Evolutionary conservation across 2,329 filamentous ascomycete genomes (phyloP), one percentile per base, ranked within the genome.

Genomic region (Periconia macrospinosa): DNA sequence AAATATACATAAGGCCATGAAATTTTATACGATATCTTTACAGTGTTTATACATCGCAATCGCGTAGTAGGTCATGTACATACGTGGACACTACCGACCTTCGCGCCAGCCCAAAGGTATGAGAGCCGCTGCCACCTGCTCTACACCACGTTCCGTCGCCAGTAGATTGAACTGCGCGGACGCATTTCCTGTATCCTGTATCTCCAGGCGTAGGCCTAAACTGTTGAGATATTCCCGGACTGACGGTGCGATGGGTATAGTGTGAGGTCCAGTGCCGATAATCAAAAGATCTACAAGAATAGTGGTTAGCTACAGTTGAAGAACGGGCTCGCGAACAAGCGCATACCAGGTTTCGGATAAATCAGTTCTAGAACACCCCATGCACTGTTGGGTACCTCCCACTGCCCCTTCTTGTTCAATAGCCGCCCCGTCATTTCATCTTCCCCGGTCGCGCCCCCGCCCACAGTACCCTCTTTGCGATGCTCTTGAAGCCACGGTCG

Each of bases 151-250:
- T 78, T 99, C 94, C 17, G 92, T 97, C n/a, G 92, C 93, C 50
- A 99, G 78, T 66, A 99, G 72, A 70, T 99, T 99, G 74, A 94
- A 99, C 72, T 97, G 92, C 33, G 92, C 89, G 1, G 93, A 91
- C 9, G 94, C 94, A 75, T 97, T 97, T 58, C 91, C 82, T 30
- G 94, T 97, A 76, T 97, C 94, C 68, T 93, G 83, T 3, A 97
- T 82, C 68, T 99, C 94, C 6, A 97, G 81, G 53, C 91, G 82
- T 62, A 97, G 89, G 0, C 94, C 94, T 41, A 97, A 75, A 30
- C 84, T 82, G 57, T 87, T 88, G 52, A 99, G 85, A 62, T 86
- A 81, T 54, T 81, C 81, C 62, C 88, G 86, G 42, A 91, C 90
- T 62, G 86, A 81, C 1, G 90, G 89, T 52, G 89, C 90, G 8